Evolutionary conservation across 129 eudicot genomes (phyloP).

Genomic region (Tagetes erecta): DNA sequence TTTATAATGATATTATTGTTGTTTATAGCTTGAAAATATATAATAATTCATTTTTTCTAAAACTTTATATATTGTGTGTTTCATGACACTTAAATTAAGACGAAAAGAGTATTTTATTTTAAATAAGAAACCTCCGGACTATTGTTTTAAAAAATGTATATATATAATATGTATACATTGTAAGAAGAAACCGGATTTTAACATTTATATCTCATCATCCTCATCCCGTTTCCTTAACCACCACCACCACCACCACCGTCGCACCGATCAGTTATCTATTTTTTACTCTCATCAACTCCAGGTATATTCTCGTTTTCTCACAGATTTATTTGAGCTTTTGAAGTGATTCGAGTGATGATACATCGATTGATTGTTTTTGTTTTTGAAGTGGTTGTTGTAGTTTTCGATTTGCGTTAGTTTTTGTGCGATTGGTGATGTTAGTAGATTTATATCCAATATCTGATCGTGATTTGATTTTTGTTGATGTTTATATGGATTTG

Average conservation of each 20-base stretch:
- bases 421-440: not conserved
- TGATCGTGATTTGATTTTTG: conserved; percentile 6
- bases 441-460: conserved; percentile 8
- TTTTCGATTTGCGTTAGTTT: not conserved
- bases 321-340: not conserved
- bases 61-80: too few relatives aligned
- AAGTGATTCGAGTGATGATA: conserved; percentile 11
- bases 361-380: not conserved
- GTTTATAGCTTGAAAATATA: too few relatives aligned
- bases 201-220: conserved; percentile 27
- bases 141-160: not conserved
- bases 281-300: not conserved
- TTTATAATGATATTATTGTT: too few relatives aligned
- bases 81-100: too few relatives aligned
- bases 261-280: conserved; percentile 21
- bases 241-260: conserved; percentile 26
- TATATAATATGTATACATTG: conserved; percentile 5
- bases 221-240: conserved; percentile 26
- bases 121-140: too few relatives aligned
- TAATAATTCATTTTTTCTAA: too few relatives aligned
- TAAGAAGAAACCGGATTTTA: conserved; percentile 15
- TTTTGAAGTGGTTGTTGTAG: too few relatives aligned
- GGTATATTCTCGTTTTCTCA: conserved; percentile 5
- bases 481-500: conserved; percentile 3
- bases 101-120: too few relatives aligned